phyloP scores from a whole-genome alignment of 768 basidiomycete genomes.

The Boletus sp. region DNA sequence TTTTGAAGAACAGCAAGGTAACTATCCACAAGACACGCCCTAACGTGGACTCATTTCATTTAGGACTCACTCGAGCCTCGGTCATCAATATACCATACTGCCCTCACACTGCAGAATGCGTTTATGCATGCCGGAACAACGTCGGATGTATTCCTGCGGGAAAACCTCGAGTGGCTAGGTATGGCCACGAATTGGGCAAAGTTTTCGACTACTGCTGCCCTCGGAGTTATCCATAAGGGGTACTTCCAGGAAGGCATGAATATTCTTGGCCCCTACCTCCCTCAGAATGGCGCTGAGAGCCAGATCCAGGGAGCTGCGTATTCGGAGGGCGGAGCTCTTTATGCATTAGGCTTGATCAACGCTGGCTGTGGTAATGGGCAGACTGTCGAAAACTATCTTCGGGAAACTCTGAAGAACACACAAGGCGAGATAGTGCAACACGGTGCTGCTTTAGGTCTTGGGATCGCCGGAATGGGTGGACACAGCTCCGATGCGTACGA shows the following conservation, averaged over 20 bases:
- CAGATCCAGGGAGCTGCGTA: conserved; percentile 76
- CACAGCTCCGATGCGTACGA: conserved; percentile 89
- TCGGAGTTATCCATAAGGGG: conserved; percentile 97
- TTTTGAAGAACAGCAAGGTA: conserved; percentile 92
- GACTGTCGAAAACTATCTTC: conserved; percentile 71
- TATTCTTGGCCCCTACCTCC: conserved; percentile 92
- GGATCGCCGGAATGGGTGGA: conserved; percentile 92
- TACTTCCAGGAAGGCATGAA: conserved; percentile 91
- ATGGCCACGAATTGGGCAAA: conserved; percentile 98
- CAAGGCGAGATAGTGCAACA: conserved; percentile 91
- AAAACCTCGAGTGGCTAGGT: conserved; percentile 95
- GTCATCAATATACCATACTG: conserved; percentile 96
- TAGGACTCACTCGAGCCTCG: conserved; percentile 90
- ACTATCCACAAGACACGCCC: neutral
- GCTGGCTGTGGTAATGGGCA: conserved; percentile 77
- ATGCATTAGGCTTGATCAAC: conserved; percentile 92
- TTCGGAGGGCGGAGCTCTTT: conserved; percentile 95
- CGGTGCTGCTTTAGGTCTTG: conserved; percentile 95
- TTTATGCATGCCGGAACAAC: conserved; percentile 99
- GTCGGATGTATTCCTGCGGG: conserved; percentile 88
- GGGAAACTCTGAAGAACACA: conserved; percentile 70
- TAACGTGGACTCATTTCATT: conserved; percentile 5
- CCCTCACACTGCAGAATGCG: conserved; percentile 93
- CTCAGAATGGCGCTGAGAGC: conserved; percentile 71
- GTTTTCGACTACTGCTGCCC: conserved; percentile 93